Evolutionary conservation across 441 rosid species (phyloP), one percentile per base, ranked within the genome.

Genomic region (Lepidium campestre): DNA sequence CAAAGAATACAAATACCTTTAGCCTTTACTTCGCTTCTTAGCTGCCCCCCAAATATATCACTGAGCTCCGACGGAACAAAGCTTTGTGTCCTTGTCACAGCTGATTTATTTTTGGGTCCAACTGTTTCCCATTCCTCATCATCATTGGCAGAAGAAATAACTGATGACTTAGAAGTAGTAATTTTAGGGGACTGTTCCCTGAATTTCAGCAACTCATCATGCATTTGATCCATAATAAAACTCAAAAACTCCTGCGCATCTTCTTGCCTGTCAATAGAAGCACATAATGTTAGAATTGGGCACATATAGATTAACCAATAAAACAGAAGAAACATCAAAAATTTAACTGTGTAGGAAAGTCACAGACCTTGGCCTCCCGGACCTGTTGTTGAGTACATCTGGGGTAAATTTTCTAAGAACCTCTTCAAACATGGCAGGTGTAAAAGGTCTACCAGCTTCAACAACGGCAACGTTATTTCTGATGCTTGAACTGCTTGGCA

Each of bases 111-210:
- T 78, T 91, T 91, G 63, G 88, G 99, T 56, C 99, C 99, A 75
- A 94, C 97, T 8, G 93, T 94, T 76, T 91, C 97, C 99, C 99
- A 94, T 72, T 91, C 99, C 74, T 91, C 96, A 63, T 89, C 97
- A 62, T 89, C 97, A 7, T 42, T 42, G 37, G 62, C 65, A 52
- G 86, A 84, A 77, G 88, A 80, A 68, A 83, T 70, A 59, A 86
- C 60, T 7, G 86, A 79, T 71, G 87, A 77, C 57, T 73, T 84
- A 6, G 69, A 67, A 66, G 75, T 78, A 53, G 77, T 76, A 27
- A 44, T 50, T 65, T 44, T 47, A 39, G 76, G 27, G 57, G 77
- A 71, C 44, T 73, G 76, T 58, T 88, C 93, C 79, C 79, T 85
- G 71, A 87, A 79, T 80, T 87, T 89, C 39, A 91, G 83, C 35